Base-by-base conservation (phyloP, 345 rosid species). In the Excoecaria agallocha region DNA sequence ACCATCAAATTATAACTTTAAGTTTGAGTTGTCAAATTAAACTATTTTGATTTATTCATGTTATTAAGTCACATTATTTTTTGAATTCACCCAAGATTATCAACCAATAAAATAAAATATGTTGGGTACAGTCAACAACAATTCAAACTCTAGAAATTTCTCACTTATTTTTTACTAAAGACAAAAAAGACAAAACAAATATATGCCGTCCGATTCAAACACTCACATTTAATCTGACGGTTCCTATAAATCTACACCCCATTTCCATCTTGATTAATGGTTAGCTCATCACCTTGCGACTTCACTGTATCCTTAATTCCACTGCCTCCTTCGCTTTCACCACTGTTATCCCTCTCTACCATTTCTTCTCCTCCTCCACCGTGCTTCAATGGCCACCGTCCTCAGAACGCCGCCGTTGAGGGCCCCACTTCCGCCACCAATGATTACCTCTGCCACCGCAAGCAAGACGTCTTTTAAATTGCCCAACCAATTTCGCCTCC, bases 331-430 rank as follows among this genome's bases (percentile, higher is more conserved):
- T 6, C 41, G 0, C 5, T 17, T 51, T 55, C 7, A 19, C 19
- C 22, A 15, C 54, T 58, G 37, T 39, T 38, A 12, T 48, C 39
- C 49, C 41, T 69, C 19, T 50, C 62, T 50, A 43, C 70, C 68
- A 49, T 45, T 41, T 41, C 20, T 68, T 41, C 69, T 70, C 19
- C 59, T 35, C 39, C 24, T 69, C 54, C 69, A 64, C 20, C 24
- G 7, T 0, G 30, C 61, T 63, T n/a, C 56, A 38, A 93, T 91
- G 98, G 97, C 97, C 67, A 85, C 87, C 55, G 83, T 91, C 81
- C 80, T 89, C 73, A 84, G 82, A 74, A 82, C 98, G 79, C 76
- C 85, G 74, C 87, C 90, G 71, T 84, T 87, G 67, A 83, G 66
- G 35, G 78, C 87, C 9, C 80, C 83, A 51, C 78, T 82, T 8